A percentile compares a stretch with the other conserved stretches of the same genome.
These are phyloP conservation scores for Myxozyma geophila DNA, from an alignment of 805 yeast genomes.

Conservation along the genomic window DNA sequence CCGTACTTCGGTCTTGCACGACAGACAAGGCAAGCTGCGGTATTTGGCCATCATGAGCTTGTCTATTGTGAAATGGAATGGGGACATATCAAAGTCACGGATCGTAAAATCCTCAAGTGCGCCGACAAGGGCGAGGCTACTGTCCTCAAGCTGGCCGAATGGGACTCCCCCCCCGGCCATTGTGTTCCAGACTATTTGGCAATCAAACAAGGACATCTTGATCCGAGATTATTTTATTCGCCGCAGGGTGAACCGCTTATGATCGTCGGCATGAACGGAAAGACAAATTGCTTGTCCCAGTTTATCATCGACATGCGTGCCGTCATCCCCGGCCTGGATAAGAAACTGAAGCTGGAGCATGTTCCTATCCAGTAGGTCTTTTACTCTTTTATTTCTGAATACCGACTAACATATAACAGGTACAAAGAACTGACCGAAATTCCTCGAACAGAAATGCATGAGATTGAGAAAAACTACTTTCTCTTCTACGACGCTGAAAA, in stretches of 20 bases:
- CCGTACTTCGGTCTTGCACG: slow-evolving; percentile 26
- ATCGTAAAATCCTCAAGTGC: slow-evolving; percentile 21
- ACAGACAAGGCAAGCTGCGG: neutral
- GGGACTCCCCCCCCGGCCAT: slow-evolving; percentile 4
- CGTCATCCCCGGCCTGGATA: slow-evolving; percentile 21
- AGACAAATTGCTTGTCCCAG: slow-evolving; percentile 20
- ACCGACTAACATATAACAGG: neutral
- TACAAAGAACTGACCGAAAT: slow-evolving; percentile 19
- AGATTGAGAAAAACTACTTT: slow-evolving; percentile 31
- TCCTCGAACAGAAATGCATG: slow-evolving; percentile 6
- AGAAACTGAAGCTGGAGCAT: slow-evolving; percentile 15
- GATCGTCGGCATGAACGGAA: slow-evolving; percentile 30
- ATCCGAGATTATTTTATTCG: slow-evolving; percentile 31
- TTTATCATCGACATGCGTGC: slow-evolving; percentile 29
- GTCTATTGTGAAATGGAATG: slow-evolving; percentile 30
- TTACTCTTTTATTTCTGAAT: neutral
- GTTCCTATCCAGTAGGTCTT: slow-evolving; percentile 21
- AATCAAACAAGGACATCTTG: slow-evolving; percentile 26
- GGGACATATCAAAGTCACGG: slow-evolving; percentile 15
- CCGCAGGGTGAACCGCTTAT: slow-evolving; percentile 33
- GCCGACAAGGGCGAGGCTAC: neutral
- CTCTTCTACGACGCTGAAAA: slow-evolving; percentile 23
- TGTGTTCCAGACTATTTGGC: slow-evolving; percentile 12
- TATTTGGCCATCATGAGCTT: slow-evolving; percentile 23
- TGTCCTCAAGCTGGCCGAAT: slow-evolving; percentile 10